Conservation (phyloP, 2,329 filamentous ascomycete genomes). For the Emergomyces orientalis region DNA sequence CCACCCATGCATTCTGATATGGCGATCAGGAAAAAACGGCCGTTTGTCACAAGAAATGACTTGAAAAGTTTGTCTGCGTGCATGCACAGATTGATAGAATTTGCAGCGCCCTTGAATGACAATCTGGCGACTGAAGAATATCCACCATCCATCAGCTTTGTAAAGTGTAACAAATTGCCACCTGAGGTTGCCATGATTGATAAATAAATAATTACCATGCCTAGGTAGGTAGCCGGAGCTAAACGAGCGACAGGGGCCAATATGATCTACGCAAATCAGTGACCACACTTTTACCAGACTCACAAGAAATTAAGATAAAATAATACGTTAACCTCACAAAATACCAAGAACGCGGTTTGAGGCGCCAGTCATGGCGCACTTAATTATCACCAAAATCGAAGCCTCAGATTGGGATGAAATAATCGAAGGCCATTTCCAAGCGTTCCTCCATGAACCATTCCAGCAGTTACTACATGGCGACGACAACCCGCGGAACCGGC, state of each 20-base stretch:
- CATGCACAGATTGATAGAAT: no score
- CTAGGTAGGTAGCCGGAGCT: no score
- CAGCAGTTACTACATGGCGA: constrained; percentile 8
- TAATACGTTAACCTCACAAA: no score
- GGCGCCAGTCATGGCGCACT: constrained; percentile 4
- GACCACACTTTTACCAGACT: no score
- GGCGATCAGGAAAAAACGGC: background rate
- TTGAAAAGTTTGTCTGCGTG: no score
- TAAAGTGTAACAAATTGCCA: no score
- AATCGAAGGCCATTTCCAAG: constrained; percentile 11
- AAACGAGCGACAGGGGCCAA: no score
- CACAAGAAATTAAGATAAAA: no score
- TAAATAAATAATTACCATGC: no score
- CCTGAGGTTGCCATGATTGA: no score
- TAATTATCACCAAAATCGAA: constrained; percentile 9
- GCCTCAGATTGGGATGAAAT: constrained; percentile 14
- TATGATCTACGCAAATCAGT: no score
- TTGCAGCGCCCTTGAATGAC: no score
- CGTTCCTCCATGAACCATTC: constrained; percentile 12
- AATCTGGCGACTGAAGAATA: background rate
- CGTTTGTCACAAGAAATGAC: background rate
- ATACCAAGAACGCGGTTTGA: background rate
- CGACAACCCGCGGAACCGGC: constrained; percentile 10
- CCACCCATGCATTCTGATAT: background rate
- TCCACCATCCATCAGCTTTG: background rate